Evolutionary conservation across 805 yeast species (phyloP).

Genomic region (Saccharomycopsis sp.): DNA sequence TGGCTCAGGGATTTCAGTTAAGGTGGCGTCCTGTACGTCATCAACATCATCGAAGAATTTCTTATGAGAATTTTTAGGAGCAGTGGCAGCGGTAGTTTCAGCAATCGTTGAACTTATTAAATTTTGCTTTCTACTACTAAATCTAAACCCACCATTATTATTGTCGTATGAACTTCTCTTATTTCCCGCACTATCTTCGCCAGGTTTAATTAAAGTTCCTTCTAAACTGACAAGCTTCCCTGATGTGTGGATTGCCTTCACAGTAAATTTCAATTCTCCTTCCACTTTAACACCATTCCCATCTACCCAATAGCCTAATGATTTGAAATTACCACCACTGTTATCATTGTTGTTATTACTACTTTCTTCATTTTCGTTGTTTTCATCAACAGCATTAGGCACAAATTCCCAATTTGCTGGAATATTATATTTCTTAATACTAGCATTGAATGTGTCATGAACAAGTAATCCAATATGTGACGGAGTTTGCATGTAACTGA

Average conservation of each 20-base stretch:
- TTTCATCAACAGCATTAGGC: constrained; percentile 70
- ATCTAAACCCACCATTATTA: not conserved
- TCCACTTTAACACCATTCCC: constrained; percentile 65
- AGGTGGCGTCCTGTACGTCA: constrained; percentile 9
- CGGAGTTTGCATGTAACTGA: constrained; percentile 86
- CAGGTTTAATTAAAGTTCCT: constrained; percentile 71
- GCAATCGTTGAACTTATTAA: no score
- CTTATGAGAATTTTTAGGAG: constrained; percentile 12
- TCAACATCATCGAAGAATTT: constrained; percentile 19
- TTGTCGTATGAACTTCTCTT: no score
- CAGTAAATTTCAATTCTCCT: constrained; percentile 73
- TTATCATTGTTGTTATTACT: constrained; percentile 7
- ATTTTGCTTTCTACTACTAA: not conserved
- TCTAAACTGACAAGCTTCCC: constrained; percentile 82
- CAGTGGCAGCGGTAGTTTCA: constrained; percentile 23
- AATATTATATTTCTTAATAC: constrained; percentile 75
- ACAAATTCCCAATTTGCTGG: constrained; percentile 85
- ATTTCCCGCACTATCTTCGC: constrained; percentile 47
- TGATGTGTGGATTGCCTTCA: constrained; percentile 63
- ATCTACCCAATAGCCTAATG: constrained; percentile 87
- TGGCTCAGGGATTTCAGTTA: constrained; percentile 19
- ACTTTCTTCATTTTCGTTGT: constrained; percentile 52
- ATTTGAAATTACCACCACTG: constrained; percentile 31
- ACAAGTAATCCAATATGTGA: constrained; percentile 88
- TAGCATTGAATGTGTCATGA: constrained; percentile 92